Conservation (phyloP, 1,284 basidiomycete species). For the Gymnopus androsaceus region DNA sequence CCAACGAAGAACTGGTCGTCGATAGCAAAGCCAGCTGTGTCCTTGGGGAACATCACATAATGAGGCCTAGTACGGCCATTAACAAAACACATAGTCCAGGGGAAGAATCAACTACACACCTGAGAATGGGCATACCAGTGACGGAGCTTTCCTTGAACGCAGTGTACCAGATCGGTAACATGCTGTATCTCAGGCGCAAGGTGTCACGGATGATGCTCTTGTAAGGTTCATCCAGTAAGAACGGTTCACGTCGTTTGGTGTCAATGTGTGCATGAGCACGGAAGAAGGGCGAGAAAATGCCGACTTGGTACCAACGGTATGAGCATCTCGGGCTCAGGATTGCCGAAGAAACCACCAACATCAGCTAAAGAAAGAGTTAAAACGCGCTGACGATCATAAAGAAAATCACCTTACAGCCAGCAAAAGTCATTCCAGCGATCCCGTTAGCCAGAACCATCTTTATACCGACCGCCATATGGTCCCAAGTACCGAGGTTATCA, state of each 20-base stretch:
- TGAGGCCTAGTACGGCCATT: conserved; percentile 69
- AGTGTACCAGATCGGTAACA: conserved; percentile 96
- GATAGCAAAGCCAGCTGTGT: conserved; percentile 80
- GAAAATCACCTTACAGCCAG: conserved; percentile 67
- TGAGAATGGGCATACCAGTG: conserved; percentile 78
- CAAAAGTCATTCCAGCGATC: conserved; percentile 93
- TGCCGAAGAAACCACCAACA: conserved; percentile 98
- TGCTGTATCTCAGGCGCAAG: conserved; percentile 82
- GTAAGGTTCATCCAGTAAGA: conserved; percentile 88
- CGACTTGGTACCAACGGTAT: conserved; percentile 97
- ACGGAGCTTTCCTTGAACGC: conserved; percentile 87
- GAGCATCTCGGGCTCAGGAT: conserved; percentile 92
- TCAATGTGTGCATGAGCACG: conserved; percentile 98
- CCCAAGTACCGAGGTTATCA: conserved; percentile 97
- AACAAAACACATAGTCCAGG: background rate
- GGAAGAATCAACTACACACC: conserved; percentile 45
- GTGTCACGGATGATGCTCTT: conserved; percentile 80
- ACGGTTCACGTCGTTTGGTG: conserved; percentile 96
- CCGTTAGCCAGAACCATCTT: conserved; percentile 93
- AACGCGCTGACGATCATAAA: background rate
- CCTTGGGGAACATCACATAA: conserved; percentile 90
- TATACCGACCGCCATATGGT: conserved; percentile 91
- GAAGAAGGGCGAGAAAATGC: conserved; percentile 96
- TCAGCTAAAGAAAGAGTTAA: conserved; percentile 63
- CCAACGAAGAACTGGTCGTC: conserved; percentile 97